phyloP scores from a whole-genome alignment of 1,139 yeast species.

The Suhomyces wounanorum region DNA sequence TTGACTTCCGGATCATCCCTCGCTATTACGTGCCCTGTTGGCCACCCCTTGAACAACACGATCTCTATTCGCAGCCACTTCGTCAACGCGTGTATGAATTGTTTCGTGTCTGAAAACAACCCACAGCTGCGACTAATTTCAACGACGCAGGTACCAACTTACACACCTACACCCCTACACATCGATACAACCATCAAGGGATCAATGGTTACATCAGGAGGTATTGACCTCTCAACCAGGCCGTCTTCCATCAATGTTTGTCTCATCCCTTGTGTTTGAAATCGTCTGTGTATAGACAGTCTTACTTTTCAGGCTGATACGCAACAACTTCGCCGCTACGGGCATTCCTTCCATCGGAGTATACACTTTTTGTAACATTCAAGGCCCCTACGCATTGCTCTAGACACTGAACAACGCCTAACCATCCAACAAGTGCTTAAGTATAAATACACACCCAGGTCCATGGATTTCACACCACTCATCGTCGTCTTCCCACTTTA shows the following conservation, averaged over 20 bases:
- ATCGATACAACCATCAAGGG: neutral
- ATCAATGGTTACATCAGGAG: no score
- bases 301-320: neutral
- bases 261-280: no score
- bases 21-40: neutral
- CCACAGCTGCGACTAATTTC: neutral
- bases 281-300: neutral
- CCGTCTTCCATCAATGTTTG: no score
- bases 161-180: neutral
- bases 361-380: neutral
- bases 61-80: neutral
- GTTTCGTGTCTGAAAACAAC: neutral
- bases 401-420: neutral
- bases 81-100: neutral
- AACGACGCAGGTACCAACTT: neutral
- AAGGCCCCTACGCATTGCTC: neutral
- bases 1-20: neutral
- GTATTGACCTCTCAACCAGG: no score
- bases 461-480: neutral
- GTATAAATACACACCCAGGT: neutral
- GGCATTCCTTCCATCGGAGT: neutral
- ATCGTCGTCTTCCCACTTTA: conserved; percentile 10
- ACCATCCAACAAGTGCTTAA: neutral
- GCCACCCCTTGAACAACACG: conserved; percentile 1
- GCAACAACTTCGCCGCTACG: neutral